These are phyloP conservation scores for Fusarium drepaniforme DNA, from an alignment of 2,329 filamentous ascomycete genomes.

Conservation along the genomic window DNA sequence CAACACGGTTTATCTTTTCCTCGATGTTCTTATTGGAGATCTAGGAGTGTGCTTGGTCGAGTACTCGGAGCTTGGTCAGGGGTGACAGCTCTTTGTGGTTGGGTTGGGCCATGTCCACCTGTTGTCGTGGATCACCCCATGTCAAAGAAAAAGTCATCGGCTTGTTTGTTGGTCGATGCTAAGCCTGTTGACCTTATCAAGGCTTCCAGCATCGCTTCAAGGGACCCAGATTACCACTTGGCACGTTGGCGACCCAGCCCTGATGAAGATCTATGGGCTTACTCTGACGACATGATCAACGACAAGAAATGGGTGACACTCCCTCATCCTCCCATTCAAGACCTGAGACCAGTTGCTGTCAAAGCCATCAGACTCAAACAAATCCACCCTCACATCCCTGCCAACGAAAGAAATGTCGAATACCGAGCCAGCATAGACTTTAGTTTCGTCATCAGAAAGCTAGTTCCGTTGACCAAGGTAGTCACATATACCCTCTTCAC, in stretches of 20 bases:
- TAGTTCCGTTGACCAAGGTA: not conserved
- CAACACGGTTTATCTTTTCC: not conserved
- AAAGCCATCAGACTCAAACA: constrained; percentile 8
- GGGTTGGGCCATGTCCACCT: constrained; percentile 19
- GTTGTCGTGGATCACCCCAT: constrained; percentile 7
- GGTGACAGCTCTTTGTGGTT: constrained; percentile 7
- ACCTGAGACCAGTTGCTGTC: constrained; percentile 10
- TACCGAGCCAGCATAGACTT: constrained; percentile 18
- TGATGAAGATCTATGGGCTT: not conserved
- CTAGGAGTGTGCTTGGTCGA: constrained; percentile 8
- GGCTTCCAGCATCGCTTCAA: not conserved
- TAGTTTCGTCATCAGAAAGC: constrained; percentile 7
- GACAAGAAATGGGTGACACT: constrained; percentile 3
- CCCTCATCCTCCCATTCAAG: constrained; percentile 3
- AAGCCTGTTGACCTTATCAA: not conserved
- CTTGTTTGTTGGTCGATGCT: not conserved
- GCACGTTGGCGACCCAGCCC: not conserved
- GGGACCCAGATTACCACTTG: not conserved
- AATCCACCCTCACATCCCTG: not conserved
- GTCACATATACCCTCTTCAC: constrained; percentile 9
- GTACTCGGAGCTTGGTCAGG: constrained; percentile 7
- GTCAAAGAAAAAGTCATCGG: constrained; percentile 4
- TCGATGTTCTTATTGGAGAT: constrained; percentile 13
- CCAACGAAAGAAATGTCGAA: not conserved
- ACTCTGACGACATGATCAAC: constrained; percentile 2